Evolutionary conservation across 164 flowering plant genomes (phyloP), one percentile per base, ranked within the genome.

Genomic region (Annona squamosa): DNA sequence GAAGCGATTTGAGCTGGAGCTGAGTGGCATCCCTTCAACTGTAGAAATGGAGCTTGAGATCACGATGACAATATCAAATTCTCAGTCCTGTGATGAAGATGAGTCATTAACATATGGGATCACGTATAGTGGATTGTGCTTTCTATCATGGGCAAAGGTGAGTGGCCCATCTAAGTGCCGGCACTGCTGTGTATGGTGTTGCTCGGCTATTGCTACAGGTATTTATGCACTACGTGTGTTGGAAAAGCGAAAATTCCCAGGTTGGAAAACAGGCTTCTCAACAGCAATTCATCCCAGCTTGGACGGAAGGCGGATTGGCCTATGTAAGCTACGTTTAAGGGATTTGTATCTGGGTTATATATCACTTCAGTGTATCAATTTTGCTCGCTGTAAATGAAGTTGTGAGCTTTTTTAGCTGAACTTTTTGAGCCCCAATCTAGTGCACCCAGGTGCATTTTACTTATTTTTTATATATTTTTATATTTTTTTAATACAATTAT

Each of bases 221-320:
- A 87, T 92, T 72, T 95, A 95, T 75, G 82, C 84, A 19, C 83
- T 95, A 74, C 89, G 88, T 80, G 91, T 87, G 41, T 89, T 85
- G 90, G 97, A 94, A 79, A 87, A 87, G 73, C 92, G 88, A 77
- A 90, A 82, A 68, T 92, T 87, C 79, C 98, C 98, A 3, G 88
- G 90, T 26, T 92, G 97, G 98, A 88, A 79, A 77, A 94, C 97
- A 5, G 98, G 98, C 66, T 92, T 94, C 73, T 73, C 90, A 4
- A 75, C 87, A 72, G 86, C 84, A 71, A 86, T 92, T 68, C 99
- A 92, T 81, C 90, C 97, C 37, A 90, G 97, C 77, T 76, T 95
- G 77, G 87, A 91, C 71, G 72, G 80, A 76, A 85, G 91, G 79
- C 81, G 88, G 73, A 79, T 95, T 19, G 91, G 96, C 46, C 68